Percentiles rank a stretch among this genome's conserved stretches.
Conservation (phyloP, 352 stramenopile genomes). For the Phytophthora parvispora region DNA sequence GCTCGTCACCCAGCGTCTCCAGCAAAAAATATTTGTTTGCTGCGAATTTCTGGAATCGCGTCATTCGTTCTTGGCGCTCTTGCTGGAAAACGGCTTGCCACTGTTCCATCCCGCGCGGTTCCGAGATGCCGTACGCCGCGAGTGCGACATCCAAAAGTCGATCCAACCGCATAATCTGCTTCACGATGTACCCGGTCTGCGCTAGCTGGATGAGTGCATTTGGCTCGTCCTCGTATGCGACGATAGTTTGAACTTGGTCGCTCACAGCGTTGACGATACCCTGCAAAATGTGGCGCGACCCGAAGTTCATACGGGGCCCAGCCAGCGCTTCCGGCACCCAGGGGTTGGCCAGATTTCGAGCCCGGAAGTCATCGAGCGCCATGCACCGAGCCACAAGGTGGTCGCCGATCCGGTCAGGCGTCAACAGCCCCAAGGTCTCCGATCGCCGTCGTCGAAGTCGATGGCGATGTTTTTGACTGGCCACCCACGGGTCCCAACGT, state of each 20-base stretch:
- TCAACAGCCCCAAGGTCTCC: conserved; percentile 12
- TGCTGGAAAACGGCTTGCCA: conserved; percentile 34
- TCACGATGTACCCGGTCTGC: conserved; percentile 32
- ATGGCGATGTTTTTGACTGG: conserved; percentile 22
- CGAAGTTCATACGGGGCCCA: conserved; percentile 9
- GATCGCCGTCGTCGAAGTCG: conserved; percentile 5
- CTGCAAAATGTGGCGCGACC: conserved; percentile 22
- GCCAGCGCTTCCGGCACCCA: conserved; percentile 19
- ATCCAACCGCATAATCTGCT: conserved; percentile 31
- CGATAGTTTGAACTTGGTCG: conserved; percentile 25
- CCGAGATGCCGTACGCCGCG: conserved; percentile 20
- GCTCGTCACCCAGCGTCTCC: conserved; percentile 25
- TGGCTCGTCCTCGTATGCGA: conserved; percentile 24
- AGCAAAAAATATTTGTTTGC: conserved; percentile 16
- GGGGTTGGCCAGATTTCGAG: conserved; percentile 11
- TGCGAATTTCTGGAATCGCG: conserved; percentile 21
- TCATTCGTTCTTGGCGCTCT: conserved; percentile 32
- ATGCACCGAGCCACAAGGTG: conserved; percentile 37
- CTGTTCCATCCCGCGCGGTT: conserved; percentile 11
- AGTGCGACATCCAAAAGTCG: conserved; percentile 33
- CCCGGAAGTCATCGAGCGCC: conserved; percentile 22
- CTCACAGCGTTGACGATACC: conserved; percentile 23
- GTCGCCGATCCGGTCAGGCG: conserved; percentile 34
- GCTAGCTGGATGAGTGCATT: conserved; percentile 31
- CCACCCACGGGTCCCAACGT: conserved; percentile 30